phyloP scores from a whole-genome alignment of 2,329 filamentous ascomycete genomes.

The Zymoseptoria brevis region DNA sequence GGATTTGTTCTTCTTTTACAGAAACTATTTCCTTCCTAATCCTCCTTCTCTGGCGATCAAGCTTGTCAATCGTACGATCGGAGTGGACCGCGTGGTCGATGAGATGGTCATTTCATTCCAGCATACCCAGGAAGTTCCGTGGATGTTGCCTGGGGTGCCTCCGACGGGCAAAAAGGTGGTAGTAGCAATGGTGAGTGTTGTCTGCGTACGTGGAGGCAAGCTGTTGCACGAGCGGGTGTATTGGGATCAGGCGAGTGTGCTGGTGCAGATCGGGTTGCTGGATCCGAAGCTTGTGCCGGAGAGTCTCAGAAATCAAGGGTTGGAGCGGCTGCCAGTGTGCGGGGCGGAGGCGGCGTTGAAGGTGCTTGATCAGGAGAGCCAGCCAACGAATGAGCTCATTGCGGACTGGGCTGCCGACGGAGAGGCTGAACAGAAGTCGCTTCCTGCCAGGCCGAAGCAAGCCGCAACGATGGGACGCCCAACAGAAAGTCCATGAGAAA shows the following conservation, averaged over 20 bases:
- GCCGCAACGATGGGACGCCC: constrained; percentile 11
- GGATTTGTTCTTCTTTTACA: constrained; percentile 45
- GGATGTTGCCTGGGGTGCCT: constrained; percentile 50
- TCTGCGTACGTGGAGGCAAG: constrained; percentile 46
- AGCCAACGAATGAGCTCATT: constrained; percentile 36
- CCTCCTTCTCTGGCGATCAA: constrained; percentile 48
- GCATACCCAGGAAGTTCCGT: constrained; percentile 49
- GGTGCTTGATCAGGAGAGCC: constrained; percentile 34
- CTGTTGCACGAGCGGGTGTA: constrained; percentile 51
- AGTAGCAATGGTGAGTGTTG: constrained; percentile 49
- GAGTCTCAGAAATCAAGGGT: constrained; percentile 33
- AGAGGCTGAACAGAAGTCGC: constrained; percentile 6
- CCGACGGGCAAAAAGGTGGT: constrained; percentile 50
- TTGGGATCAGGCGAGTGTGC: constrained; percentile 53
- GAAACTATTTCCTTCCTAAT: constrained; percentile 47
- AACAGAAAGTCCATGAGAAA: neutral
- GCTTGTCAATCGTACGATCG: constrained; percentile 49
- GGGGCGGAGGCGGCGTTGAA: constrained; percentile 37
- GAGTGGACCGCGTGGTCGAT: constrained; percentile 51
- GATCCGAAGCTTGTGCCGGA: constrained; percentile 47
- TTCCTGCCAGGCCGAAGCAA: constrained; percentile 21
- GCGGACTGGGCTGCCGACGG: constrained; percentile 23
- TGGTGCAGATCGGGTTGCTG: constrained; percentile 49
- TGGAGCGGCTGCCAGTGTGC: constrained; percentile 35
- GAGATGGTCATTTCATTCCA: constrained; percentile 50